Conservation (phyloP, 805 yeast species). For the Hanseniaspora jakobsenii region DNA sequence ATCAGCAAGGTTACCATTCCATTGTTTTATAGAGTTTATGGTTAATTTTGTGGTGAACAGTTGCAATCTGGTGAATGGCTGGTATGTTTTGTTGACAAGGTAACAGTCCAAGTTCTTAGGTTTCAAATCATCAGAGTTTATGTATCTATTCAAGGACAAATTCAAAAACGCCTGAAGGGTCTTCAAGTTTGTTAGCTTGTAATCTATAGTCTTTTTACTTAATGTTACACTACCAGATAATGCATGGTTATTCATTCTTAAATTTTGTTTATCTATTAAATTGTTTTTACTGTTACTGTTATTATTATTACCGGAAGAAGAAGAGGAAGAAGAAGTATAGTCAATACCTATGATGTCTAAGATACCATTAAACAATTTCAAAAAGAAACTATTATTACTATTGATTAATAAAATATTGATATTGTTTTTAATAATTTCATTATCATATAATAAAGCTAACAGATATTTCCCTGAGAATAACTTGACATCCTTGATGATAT, state of each 20-base stretch:
- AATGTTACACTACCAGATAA: slow-evolving; percentile 17
- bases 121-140: neutral
- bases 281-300: slow-evolving; percentile 17
- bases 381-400: slow-evolving; percentile 55
- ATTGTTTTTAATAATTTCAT: slow-evolving; percentile 17
- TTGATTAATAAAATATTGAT: too few relatives aligned
- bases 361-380: slow-evolving; percentile 53
- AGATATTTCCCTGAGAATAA: slow-evolving; percentile 63
- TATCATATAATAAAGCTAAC: slow-evolving; percentile 2
- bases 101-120: slow-evolving; percentile 4
- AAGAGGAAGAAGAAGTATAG: slow-evolving; percentile 21
- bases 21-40: slow-evolving; percentile 12
- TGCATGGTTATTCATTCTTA: slow-evolving; percentile 12
- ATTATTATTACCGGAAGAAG: too few relatives aligned
- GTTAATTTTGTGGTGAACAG: slow-evolving; percentile 8
- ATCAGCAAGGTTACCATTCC: too few relatives aligned
- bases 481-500: slow-evolving; percentile 64
- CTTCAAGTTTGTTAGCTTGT: slow-evolving; percentile 14
- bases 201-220: slow-evolving; percentile 9
- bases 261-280: slow-evolving; percentile 24
- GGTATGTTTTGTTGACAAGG: slow-evolving; percentile 6
- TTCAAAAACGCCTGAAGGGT: slow-evolving; percentile 9
- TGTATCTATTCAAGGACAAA: slow-evolving; percentile 2
- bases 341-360: slow-evolving; percentile 49
- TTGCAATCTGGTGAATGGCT: slow-evolving; percentile 12